Evolutionary conservation across 2,329 filamentous ascomycete genomes (phyloP).

Genomic region (Pseudocercospora crystallina): DNA sequence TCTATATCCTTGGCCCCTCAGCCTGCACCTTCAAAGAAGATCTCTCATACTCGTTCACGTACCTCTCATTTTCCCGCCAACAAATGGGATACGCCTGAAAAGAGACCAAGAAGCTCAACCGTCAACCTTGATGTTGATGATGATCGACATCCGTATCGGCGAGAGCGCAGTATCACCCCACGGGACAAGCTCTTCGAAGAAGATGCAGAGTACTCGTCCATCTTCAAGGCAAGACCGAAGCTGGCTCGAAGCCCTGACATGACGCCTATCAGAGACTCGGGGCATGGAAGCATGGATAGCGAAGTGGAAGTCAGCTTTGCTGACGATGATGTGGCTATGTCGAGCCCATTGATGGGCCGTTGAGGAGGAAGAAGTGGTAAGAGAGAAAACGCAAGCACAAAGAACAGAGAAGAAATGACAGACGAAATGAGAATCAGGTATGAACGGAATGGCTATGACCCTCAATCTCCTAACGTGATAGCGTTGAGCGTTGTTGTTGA

Average conservation of each 20-base stretch:
- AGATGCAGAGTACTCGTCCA: slow-evolving; percentile 73
- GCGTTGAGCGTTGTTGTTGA: no score
- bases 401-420: no score
- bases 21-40: slow-evolving; percentile 15
- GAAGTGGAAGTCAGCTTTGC: slow-evolving; percentile 5
- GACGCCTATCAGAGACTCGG: slow-evolving; percentile 7
- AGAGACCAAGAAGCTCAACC: slow-evolving; percentile 23
- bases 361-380: slow-evolving; percentile 3
- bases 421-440: no score
- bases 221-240: slow-evolving; percentile 82
- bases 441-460: no score
- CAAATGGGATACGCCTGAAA: slow-evolving; percentile 56
- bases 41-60: slow-evolving; percentile 37
- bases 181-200: slow-evolving; percentile 69
- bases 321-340: slow-evolving; percentile 8
- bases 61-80: slow-evolving; percentile 51
- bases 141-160: not conserved
- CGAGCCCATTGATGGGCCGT: slow-evolving; percentile 11
- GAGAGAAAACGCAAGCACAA: no score
- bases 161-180: slow-evolving; percentile 49
- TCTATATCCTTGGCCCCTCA: slow-evolving; percentile 69
- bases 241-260: slow-evolving; percentile 69
- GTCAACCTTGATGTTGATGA: slow-evolving; percentile 10
- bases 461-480: no score
- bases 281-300: slow-evolving; percentile 7